Evolutionary conservation across 2,329 filamentous ascomycete species (phyloP).

Genomic region (Botrytis sinoallii): DNA sequence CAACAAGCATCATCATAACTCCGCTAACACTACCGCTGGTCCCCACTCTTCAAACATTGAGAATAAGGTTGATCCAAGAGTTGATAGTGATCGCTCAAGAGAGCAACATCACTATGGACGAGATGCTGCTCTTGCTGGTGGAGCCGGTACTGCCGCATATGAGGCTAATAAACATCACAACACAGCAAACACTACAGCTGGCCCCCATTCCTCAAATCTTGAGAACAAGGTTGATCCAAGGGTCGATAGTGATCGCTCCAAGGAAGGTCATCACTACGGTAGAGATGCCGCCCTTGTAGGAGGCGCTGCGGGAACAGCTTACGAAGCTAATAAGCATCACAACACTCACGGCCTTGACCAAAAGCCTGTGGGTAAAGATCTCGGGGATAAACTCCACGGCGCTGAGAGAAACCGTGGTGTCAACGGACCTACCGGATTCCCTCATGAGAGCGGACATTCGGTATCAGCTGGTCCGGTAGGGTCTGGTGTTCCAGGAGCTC

Average conservation of each 20-base stretch:
- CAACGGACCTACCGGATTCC: slow-evolving; percentile 15
- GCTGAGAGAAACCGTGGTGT: slow-evolving; percentile 26
- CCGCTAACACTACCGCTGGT: slow-evolving; percentile 34
- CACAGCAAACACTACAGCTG: slow-evolving; percentile 33
- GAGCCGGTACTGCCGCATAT: slow-evolving; percentile 17
- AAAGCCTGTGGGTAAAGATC: slow-evolving; percentile 10
- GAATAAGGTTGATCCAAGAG: slow-evolving; percentile 43
- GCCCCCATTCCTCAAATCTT: slow-evolving; percentile 39
- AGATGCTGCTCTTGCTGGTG: slow-evolving; percentile 22
- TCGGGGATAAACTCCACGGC: slow-evolving; percentile 26
- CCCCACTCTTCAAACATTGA: slow-evolving; percentile 39
- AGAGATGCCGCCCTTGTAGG: slow-evolving; percentile 23
- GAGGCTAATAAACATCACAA: slow-evolving; percentile 12
- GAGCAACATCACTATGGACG: slow-evolving; percentile 28
- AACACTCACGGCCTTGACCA: slow-evolving; percentile 20
- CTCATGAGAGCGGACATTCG: neutral
- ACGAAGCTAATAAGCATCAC: slow-evolving; percentile 25
- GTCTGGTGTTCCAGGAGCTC: slow-evolving; percentile 11
- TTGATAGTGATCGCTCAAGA: slow-evolving; percentile 32
- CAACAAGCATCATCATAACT: slow-evolving; percentile 11
- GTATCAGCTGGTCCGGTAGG: neutral
- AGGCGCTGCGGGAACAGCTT: slow-evolving; percentile 21
- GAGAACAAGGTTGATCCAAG: slow-evolving; percentile 43
- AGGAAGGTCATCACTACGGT: slow-evolving; percentile 23
- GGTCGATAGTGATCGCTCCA: slow-evolving; percentile 35